Base-by-base conservation (phyloP, 2,329 filamentous ascomycete species). In the Cylindrodendrum hubeiense region DNA sequence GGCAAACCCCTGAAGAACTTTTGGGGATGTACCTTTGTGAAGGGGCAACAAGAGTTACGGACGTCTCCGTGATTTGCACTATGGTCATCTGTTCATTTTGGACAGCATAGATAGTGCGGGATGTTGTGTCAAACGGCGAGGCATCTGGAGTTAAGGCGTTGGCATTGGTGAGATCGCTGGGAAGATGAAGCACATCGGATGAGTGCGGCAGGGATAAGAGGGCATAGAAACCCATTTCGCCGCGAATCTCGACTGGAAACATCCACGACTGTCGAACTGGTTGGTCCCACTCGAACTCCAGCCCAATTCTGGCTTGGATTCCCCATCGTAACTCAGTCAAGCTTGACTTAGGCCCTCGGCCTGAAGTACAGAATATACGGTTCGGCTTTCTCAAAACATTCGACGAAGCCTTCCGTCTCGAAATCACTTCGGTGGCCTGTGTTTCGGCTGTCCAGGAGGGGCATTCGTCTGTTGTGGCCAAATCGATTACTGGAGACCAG, bases 261-360 rank as follows among this genome's bases (percentile, higher is more conserved):
- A 85, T 79, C 87, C 89, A 91, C 17, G 82, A 84, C 51, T 84
- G 80, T 54, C 82, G 84, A 33, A 88, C 82, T 2, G 82, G 80
- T 7, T 80, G 79, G 8, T 79, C 80, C 46, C 83, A 85, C 22
- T 87, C 84, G 12, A 89, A 80, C 22, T 89, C 86, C 5, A 89
- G 72, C 2, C 87, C 89, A 68, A 93, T 88, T 60, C 86, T 88
- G 19, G 91, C 93, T 72, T 92, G 88, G 28, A 93, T 80, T 4
- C 93, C 93, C 76, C 89, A 84, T 67, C 91, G 87, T 66, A 93
- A 83, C 73, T 95, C 91, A 3, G 88, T 87, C 24, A 95, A 81
- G 8, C 86, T 85, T 10, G 91, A 91, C 30, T 84, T 85, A 1
- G 81, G 79, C 0, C 89, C 89, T 69, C 88, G 87, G 0, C 91